Evolutionary conservation across 176 grass and related monocot genomes (phyloP).

Genomic region (Carex littledalei): DNA sequence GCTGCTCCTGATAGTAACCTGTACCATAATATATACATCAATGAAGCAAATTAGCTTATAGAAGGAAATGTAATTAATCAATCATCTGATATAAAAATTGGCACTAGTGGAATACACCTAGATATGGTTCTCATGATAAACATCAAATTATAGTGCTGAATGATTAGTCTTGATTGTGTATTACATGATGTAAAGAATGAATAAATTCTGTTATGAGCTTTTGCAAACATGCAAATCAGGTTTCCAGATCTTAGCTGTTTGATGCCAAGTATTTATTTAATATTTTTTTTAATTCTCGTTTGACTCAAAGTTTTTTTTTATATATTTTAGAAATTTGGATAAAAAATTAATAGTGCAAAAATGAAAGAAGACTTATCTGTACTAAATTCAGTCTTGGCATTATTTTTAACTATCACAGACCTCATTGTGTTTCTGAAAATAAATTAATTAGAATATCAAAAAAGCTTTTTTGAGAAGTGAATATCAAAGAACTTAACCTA

Average conservation of each 20-base stretch:
- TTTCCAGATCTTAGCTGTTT: background rate
- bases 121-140: slow-evolving; percentile 28
- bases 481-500: background rate
- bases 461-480: background rate
- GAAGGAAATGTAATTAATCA: background rate
- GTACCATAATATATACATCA: background rate
- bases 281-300: background rate
- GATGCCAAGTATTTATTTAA: background rate
- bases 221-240: background rate
- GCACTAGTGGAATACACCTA: slow-evolving; percentile 28
- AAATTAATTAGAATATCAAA: background rate
- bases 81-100: slow-evolving; percentile 10
- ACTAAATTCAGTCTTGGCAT: background rate
- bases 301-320: background rate
- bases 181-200: slow-evolving; percentile 9
- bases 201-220: background rate
- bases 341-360: background rate
- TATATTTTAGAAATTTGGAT: background rate
- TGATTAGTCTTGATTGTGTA: slow-evolving; percentile 19
- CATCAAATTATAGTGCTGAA: slow-evolving; percentile 23
- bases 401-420: background rate
- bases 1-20: background rate
- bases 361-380: background rate
- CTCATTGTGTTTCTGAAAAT: background rate
- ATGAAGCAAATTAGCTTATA: background rate